Evolutionary conservation across 371 early-diverging fungal genomes (phyloP), one percentile per base, ranked within the genome.

Genomic region (Actinomortierella wolfii): DNA sequence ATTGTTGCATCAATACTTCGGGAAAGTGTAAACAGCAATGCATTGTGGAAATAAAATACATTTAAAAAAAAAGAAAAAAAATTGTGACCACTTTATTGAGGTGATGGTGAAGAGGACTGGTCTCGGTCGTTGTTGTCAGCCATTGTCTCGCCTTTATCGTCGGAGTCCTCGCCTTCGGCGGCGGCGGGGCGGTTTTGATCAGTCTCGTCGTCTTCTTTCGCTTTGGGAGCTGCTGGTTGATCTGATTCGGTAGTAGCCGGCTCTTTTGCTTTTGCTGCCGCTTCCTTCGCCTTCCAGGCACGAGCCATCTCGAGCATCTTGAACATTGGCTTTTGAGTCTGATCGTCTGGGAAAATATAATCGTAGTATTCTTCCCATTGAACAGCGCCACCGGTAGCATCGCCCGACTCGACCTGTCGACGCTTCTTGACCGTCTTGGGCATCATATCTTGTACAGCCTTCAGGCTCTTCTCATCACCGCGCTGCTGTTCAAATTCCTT

Each of bases 321-420:
- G 70, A 95, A 85, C 62, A 88, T 90, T 14, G 94, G 88, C 54
- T 85, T 86, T 54, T 95, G 91, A 8, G 81, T 84, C 60, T 92
- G 86, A 53, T 98, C 98, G 64, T 97, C 98, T 18, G 98, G 97
- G 83, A 96, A 98, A 59, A 97, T 89, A 81, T 97, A 97, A 57
- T 97, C 97, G 80, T 89, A 93, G 89, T 95, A 97, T 82, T 98
- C 98, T 74, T 97, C 98, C 90, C 90, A 87, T 28, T 88, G 80
- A 28, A 84, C 79, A 47, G 86, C 87, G 15, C 81, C 87, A n/a
- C 79, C 82, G 6, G 56, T 48, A 24, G 85, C 86, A 26, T 86
- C 86, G 3, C 77, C 79, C 41, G 67, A 41, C 45, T 76, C 78
- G 17, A 82, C 81, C 78, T 83, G 64, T 75, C 85, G 81, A 69